phyloP scores from a whole-genome alignment of 306 rosid species.

The Notholithocarpus densiflorus region DNA sequence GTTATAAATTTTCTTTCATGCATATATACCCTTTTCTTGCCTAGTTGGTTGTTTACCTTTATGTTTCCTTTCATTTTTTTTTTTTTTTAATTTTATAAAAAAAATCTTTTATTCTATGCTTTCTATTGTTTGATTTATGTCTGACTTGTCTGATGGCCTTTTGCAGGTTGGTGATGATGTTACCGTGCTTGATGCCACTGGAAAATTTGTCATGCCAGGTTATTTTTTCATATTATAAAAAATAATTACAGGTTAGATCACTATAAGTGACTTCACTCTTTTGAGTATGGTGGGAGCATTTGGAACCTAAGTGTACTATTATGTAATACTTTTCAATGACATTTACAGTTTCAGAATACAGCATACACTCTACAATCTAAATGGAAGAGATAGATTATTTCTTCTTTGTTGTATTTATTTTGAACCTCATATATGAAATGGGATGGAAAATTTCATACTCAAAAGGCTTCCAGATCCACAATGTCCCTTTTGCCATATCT shows the following conservation, averaged over 20 bases:
- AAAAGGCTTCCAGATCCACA: not conserved
- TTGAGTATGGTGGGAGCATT: not conserved
- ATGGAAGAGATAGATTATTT: not conserved
- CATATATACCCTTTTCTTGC: not conserved
- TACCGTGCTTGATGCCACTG: slow-evolving; percentile 77
- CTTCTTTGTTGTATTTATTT: not conserved
- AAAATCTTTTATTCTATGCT: not conserved
- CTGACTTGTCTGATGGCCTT: slow-evolving; percentile 11
- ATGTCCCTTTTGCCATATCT: slow-evolving; percentile 6
- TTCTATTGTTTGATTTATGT: slow-evolving; percentile 10
- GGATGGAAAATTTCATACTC: too few species aligned
- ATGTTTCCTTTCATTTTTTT: not conserved
- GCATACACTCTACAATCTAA: not conserved
- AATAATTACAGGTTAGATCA: not conserved
- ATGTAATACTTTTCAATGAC: not conserved
- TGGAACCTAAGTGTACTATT: not conserved
- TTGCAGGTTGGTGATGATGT: slow-evolving; percentile 80
- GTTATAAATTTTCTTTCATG: not conserved
- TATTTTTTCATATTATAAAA: slow-evolving; percentile 21
- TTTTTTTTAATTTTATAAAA: too few species aligned
- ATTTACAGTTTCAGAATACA: not conserved
- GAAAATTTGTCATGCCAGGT: slow-evolving; percentile 98
- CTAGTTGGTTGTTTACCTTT: not conserved
- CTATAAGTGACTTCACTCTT: not conserved
- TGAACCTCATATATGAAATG: not conserved